These are phyloP conservation scores for Abrus precatorius DNA, from an alignment of 306 rosid genomes.

Conservation along the genomic window DNA sequence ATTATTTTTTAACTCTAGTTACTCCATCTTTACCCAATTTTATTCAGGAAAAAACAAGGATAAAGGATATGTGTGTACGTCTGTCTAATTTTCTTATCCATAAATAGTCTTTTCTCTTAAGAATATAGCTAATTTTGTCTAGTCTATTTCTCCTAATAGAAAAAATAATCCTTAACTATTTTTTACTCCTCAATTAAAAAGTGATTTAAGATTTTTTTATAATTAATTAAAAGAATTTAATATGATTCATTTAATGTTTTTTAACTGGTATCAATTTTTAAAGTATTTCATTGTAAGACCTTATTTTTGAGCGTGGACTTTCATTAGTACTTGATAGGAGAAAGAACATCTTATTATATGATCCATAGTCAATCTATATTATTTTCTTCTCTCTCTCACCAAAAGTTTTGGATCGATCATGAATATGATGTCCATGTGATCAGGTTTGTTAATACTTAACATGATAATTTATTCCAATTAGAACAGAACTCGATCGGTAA, in stretches of 20 bases:
- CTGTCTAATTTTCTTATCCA: no score
- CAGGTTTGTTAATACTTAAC: neutral
- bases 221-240: no score
- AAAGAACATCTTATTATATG: no score
- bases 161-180: neutral
- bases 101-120: neutral
- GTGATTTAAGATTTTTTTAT: no score
- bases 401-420: conserved; percentile 6
- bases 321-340: neutral
- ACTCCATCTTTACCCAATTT: neutral
- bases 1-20: neutral
- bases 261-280: no score
- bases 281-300: no score
- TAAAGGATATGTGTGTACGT: no score
- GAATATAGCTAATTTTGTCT: no score
- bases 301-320: neutral
- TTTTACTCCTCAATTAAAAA: no score
- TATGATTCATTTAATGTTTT: no score
- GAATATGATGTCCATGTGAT: neutral
- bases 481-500: neutral
- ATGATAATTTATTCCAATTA: conserved; percentile 16
- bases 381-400: neutral
- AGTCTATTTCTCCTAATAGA: no score
- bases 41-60: neutral
- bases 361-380: neutral